These are phyloP conservation scores for Trichophyton simii DNA, from an alignment of 2,329 filamentous ascomycete species.

Conservation along the genomic window DNA sequence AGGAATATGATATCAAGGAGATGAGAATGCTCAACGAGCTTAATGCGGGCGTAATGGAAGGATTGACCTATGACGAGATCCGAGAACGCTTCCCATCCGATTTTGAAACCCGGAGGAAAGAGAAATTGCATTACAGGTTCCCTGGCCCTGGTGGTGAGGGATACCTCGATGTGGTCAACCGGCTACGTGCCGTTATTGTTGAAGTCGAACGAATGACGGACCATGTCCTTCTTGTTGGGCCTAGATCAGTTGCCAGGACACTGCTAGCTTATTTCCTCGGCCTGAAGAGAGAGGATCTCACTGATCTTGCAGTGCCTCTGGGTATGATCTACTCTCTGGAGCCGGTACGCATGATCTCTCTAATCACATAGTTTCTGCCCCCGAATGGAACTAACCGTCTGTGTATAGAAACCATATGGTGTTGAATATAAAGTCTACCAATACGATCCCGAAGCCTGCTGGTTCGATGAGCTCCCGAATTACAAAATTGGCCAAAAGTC, in stretches of 20 bases:
- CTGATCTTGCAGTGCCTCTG: slow-evolving; percentile 83
- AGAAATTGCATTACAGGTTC: slow-evolving; percentile 95
- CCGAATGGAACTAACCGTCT: background rate
- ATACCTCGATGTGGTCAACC: slow-evolving; percentile 93
- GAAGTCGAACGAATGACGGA: slow-evolving; percentile 96
- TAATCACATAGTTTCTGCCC: background rate
- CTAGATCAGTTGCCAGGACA: slow-evolving; percentile 83
- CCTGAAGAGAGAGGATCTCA: slow-evolving; percentile 77
- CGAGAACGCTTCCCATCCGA: slow-evolving; percentile 65
- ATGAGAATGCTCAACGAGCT: slow-evolving; percentile 98
- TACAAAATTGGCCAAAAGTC: slow-evolving; percentile 53
- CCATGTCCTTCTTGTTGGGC: slow-evolving; percentile 81
- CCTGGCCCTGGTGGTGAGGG: slow-evolving; percentile 91
- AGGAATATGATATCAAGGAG: slow-evolving; percentile 91
- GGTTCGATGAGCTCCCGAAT: slow-evolving; percentile 76
- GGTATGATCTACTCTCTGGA: slow-evolving; percentile 92
- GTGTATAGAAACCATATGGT: slow-evolving; percentile 67
- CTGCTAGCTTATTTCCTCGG: slow-evolving; percentile 95
- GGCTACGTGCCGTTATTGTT: slow-evolving; percentile 85
- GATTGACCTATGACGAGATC: slow-evolving; percentile 88
- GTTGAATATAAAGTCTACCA: slow-evolving; percentile 93
- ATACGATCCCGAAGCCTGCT: slow-evolving; percentile 64
- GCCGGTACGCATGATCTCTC: slow-evolving; percentile 38
- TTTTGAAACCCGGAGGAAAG: slow-evolving; percentile 61
- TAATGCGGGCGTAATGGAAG: slow-evolving; percentile 84